Evolutionary conservation across 2,329 filamentous ascomycete genomes (phyloP).

Genomic region (Fonsecaea pedrosoi): DNA sequence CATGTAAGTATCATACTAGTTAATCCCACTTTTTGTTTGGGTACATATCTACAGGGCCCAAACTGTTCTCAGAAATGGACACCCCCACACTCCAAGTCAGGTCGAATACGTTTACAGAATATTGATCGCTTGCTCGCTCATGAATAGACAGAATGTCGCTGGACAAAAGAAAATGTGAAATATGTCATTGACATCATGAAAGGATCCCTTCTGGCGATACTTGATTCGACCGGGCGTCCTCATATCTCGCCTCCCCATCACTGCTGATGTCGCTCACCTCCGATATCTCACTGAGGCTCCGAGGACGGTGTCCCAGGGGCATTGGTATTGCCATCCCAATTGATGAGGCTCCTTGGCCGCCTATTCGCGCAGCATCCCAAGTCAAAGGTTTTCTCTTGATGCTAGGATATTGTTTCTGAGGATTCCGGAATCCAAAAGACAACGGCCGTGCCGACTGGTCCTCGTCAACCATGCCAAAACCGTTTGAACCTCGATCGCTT

Average conservation of each 20-base stretch:
- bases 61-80: not conserved
- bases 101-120: not conserved
- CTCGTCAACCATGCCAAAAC: slow-evolving; percentile 18
- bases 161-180: not conserved
- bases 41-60: not conserved
- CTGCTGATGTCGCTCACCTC: slow-evolving; percentile 12
- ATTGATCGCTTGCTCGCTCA: slow-evolving; percentile 16
- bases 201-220: not conserved
- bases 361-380: slow-evolving; percentile 22
- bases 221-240: slow-evolving; percentile 23
- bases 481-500: slow-evolving; percentile 5
- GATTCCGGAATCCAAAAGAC: slow-evolving; percentile 31
- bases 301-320: slow-evolving; percentile 15
- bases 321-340: slow-evolving; percentile 35
- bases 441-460: slow-evolving; percentile 28
- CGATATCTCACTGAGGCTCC: slow-evolving; percentile 14
- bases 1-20: not conserved
- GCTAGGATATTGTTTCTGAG: slow-evolving; percentile 14
- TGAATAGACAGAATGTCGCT: not conserved
- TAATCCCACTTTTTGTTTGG: not conserved
- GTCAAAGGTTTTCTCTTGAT: slow-evolving; percentile 30
- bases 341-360: slow-evolving; percentile 17
- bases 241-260: slow-evolving; percentile 19
- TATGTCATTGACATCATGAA: slow-evolving; percentile 15
- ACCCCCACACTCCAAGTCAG: not conserved